Evolutionary conservation across 257 asterid species (phyloP), one percentile per base, ranked within the genome.

Genomic region (Solanum clarkiae): DNA sequence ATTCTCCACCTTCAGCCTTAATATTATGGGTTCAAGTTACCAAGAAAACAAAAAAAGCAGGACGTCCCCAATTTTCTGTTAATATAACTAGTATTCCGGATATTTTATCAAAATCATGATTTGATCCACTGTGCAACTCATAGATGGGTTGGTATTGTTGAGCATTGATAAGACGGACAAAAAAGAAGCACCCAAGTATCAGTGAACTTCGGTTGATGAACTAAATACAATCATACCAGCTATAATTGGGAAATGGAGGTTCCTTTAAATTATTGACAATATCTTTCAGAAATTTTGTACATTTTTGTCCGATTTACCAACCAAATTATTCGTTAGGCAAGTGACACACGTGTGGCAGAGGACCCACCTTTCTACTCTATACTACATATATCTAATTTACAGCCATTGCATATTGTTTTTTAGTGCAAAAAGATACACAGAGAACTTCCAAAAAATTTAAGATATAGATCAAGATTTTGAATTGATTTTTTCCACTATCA

Each of bases 311-410:
- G 47, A 77, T 51, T 70, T 84, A 51, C 66, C 69, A 70, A 55
- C 69, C 53, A 42, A 57, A 85, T 54, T 63, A 53, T 82, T 65
- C 26, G 65, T 55, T 12, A 75, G 88, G 86, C 77, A 59, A 84
- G 87, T 81, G 82, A 85, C 80, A 59, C 86, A 89, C 88, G 66
- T 85, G 89, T 81, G 86, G 84, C 83, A 77, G 63, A 79, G 91
- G 92, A 85, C 93, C 93, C 92, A 89, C 89, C 86, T 79, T 82
- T 87, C 85, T 36, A 84, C 84, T 83, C 44, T 60, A 36, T 29
- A 80, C 14, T 81, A 5, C 57, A 29, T 29, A 75, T 24, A 77
- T 75, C 44, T 26, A 84, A 56, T 84, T 86, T 62, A 63, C 51
- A 83, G 80, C 62, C 80, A 85, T 7, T 69, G 54, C 75, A 79